Evolutionary conservation across 257 asterid species (phyloP), one percentile per base, ranked within the genome.

Genomic region (Ilex aquifolium): DNA sequence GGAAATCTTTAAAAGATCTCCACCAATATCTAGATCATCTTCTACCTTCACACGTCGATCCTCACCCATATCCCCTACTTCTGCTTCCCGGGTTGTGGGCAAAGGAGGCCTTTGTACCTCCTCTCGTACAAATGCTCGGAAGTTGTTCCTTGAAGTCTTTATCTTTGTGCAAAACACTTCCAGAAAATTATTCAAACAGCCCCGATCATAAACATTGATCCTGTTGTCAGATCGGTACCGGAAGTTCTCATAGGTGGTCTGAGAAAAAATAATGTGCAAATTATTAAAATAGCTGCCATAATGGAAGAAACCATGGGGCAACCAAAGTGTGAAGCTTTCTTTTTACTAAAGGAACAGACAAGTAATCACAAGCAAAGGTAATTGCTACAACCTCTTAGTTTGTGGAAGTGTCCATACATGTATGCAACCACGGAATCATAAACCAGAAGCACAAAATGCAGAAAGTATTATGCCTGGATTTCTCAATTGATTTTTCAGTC

Each of bases 231-330:
- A 72, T 81, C 96, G 82, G 65, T 93, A 90, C 7, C 99, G 94
- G 75, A 93, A 90, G 69, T 93, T 93, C 72, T 93, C 99, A 48
- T 93, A 93, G 59, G 99, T 93, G 10, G 97, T 93, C 97, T 93
- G 92, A 65, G 15, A 21, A 69, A 70, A 68, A 64, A 44, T 57
- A 72, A 31, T 48, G 52, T 16, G 27, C 16, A 64, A 42, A 65
- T 3, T 11, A 3, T 11, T 49, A n/a, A 12, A 30, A 27, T 36
- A 67, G 17, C 65, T 64, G 17, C 44, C 50, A 10, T 14, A 39
- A 59, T 5, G 50, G 31, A 5, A 32, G 17, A 39, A 39, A 32
- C 7, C 59, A 13, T 2, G 55, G 51, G 11, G 7, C 59, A 27
- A 65, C 17, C 48, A 53, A 31, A 66, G 12, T 44, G 13, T 44